Evolutionary conservation across 768 basidiomycete species (phyloP).

Genomic region (Russula brevipes): DNA sequence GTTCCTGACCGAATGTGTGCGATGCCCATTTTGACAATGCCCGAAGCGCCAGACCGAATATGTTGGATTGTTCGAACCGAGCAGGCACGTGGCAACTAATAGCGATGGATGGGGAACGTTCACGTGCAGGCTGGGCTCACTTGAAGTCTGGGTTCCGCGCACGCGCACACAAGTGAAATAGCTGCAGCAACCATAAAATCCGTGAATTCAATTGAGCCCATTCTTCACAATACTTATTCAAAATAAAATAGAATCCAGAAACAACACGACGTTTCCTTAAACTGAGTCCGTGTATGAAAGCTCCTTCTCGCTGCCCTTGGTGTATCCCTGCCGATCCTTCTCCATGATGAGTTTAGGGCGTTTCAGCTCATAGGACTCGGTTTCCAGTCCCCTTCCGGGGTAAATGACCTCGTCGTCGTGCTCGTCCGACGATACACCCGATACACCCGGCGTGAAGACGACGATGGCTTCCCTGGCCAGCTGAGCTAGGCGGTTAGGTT

Average conservation of each 20-base stretch:
- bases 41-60: conserved; percentile 37
- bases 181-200: no score
- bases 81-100: conserved; percentile 44
- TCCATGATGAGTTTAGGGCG: conserved; percentile 2
- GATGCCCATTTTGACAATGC: conserved; percentile 28
- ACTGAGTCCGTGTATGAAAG: background rate
- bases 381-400: background rate
- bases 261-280: background rate
- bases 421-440: background rate
- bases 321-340: conserved; percentile 5
- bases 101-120: conserved; percentile 62
- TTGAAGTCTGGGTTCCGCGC: conserved; percentile 54
- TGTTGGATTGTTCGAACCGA: conserved; percentile 44
- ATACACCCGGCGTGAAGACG: conserved; percentile 20
- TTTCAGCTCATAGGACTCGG: conserved; percentile 6
- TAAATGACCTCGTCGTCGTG: background rate
- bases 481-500: conserved; percentile 37
- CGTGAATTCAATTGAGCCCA: no score
- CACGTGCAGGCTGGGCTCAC: conserved; percentile 47
- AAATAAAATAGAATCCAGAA: no score
- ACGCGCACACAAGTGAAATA: background rate
- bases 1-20: conserved; percentile 34
- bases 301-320: background rate
- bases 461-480: conserved; percentile 49
- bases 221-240: no score